Percentiles rank a stretch among this genome's conserved stretches.
phyloP scores from a whole-genome alignment of 768 basidiomycete genomes.

The Austroboletus eburneus region DNA sequence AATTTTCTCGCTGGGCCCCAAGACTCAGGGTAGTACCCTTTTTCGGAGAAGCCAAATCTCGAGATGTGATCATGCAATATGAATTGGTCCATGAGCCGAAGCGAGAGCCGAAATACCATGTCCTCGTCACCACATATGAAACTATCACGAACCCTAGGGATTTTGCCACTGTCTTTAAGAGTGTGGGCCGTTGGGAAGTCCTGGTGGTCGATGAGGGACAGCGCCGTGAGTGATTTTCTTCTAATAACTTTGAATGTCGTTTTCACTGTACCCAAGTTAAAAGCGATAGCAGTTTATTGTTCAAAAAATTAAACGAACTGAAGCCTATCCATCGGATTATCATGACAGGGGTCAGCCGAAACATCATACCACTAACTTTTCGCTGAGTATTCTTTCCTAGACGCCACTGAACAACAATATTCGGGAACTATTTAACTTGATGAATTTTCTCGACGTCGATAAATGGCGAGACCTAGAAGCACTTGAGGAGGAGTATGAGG shows the following conservation, averaged over 20 bases:
- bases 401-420: conserved; percentile 98
- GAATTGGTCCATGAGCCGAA: conserved; percentile 66
- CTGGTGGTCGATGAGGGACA: conserved; percentile 93
- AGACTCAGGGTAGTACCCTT: conserved; percentile 76
- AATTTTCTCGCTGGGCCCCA: conserved; percentile 78
- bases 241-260: not conserved
- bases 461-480: conserved; percentile 74
- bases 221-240: conserved; percentile 58
- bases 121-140: conserved; percentile 92
- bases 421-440: conserved; percentile 91
- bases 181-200: conserved; percentile 87
- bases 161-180: conserved; percentile 71
- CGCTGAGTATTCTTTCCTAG: conserved; percentile 29
- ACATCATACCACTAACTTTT: not conserved
- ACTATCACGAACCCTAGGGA: conserved; percentile 67
- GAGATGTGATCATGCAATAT: conserved; percentile 75
- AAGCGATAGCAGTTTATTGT: conserved; percentile 73
- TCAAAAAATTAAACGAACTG: conserved; percentile 78
- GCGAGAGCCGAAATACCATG: conserved; percentile 71
- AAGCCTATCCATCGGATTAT: conserved; percentile 77
- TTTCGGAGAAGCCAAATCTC: conserved; percentile 74
- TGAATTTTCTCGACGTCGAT: conserved; percentile 86
- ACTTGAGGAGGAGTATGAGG: conserved; percentile 70
- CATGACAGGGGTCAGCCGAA: conserved; percentile 71
- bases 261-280: conserved; percentile 55